Base-by-base conservation (phyloP, 164 flowering plant species). In the Liquidambar formosana region DNA sequence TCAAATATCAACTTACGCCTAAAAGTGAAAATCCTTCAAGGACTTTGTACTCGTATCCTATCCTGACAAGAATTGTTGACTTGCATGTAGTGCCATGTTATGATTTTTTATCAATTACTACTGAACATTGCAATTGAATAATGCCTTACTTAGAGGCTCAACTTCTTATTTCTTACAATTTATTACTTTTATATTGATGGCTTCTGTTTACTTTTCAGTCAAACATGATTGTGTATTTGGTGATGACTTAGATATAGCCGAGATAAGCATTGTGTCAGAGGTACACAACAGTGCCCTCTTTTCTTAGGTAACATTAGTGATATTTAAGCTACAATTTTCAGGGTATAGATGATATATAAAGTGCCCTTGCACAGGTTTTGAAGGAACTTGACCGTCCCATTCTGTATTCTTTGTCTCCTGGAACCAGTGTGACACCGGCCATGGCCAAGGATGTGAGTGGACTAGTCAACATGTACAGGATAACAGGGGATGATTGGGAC, bases 401-500 rank as follows among this genome's bases (percentile, higher is more conserved):
- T 70, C 1, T 95, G 58, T 91, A 91, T 71, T 93, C 97, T 10
- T 66, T 95, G 65, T 91, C 97, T 70, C 97, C 99, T 63, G 97
- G 99, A 66, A 89, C 87, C n/a, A 75, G 84, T 71, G 97, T 73
- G 27, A 86, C 93, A 10, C 93, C 97, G n/a, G 74, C 77, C 28
- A 84, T 94, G 96, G 97, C 97, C 18, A 77, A 78, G 78, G 76
- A 77, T 8, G 79, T 91, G 21, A 79, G 72, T 71, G 72, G 73
- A 53, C 75, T 91, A 70, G 94, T 83, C 58, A 91, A 91, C 76
- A 93, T 93, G 97, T 95, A 95, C 72, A 75, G 99, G 70, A 77
- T 95, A 61, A 93, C 97, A 23, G 97, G 88, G 47, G 99, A 93
- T 77, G 97, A 92, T 67, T 91, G 99, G 99, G 99, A 95, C 73